phyloP scores from a whole-genome alignment of 2,329 filamentous ascomycete species.

The Chrysoporthe deuterocubensis region DNA sequence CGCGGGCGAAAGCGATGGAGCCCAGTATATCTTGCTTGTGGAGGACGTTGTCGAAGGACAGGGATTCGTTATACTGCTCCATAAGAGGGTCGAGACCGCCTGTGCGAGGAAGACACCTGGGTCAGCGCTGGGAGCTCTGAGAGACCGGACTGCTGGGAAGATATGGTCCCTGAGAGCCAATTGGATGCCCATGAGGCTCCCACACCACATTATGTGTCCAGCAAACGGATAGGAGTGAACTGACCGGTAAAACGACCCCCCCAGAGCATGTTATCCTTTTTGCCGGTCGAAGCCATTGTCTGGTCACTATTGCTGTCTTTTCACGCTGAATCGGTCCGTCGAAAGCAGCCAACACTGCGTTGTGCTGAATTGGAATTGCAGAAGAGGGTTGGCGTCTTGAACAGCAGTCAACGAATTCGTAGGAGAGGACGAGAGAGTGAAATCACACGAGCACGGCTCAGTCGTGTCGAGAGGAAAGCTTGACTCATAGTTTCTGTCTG shows the following conservation, averaged over 20 bases:
- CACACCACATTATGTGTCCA: too few species aligned
- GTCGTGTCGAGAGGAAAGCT: background rate
- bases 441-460: background rate
- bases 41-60: constrained; percentile 78
- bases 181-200: background rate
- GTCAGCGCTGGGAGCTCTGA: background rate
- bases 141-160: too few species aligned
- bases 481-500: background rate
- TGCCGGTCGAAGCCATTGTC: constrained; percentile 16
- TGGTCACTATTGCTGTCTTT: background rate
- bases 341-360: background rate
- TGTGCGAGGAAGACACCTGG: constrained; percentile 37
- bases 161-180: background rate
- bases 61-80: constrained; percentile 81
- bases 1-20: constrained; percentile 79
- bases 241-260: constrained; percentile 22
- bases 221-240: background rate
- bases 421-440: background rate
- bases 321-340: background rate
- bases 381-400: background rate
- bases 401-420: background rate
- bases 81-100: constrained; percentile 85
- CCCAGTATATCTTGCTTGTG: constrained; percentile 82
- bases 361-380: background rate
- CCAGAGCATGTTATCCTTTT: constrained; percentile 25